phyloP scores from a whole-genome alignment of 495 filamentous ascomycete species.

The Polyplosphaeria fusca region DNA sequence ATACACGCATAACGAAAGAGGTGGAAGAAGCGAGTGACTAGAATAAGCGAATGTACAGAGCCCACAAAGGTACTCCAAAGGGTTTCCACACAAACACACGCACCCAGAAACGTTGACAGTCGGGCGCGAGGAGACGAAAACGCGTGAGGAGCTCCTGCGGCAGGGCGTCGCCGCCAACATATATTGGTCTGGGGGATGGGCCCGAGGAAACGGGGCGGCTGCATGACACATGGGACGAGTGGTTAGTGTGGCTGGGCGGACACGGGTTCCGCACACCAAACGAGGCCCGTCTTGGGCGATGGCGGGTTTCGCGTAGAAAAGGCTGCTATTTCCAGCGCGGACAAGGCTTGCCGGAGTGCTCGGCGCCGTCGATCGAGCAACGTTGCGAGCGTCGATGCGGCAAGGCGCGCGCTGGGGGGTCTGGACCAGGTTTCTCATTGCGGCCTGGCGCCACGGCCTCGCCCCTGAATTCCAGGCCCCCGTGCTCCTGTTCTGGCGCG shows the following conservation, averaged over 20 bases:
- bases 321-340: conserved; percentile 9
- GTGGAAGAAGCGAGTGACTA: conserved; percentile 26
- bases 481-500: neutral
- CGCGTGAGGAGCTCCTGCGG: neutral
- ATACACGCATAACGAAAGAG: conserved; percentile 17
- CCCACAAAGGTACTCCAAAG: conserved; percentile 11
- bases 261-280: no score
- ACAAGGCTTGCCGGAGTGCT: no score
- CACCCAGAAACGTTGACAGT: neutral
- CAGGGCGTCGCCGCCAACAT: neutral
- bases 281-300: no score
- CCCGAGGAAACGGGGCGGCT: neutral
- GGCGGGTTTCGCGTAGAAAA: neutral
- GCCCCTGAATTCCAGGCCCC: neutral
- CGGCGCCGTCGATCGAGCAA: no score
- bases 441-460: neutral
- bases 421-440: no score
- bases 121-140: conserved; percentile 4
- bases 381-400: no score
- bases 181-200: conserved; percentile 6
- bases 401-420: no score
- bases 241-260: no score
- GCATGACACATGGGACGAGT: conserved; percentile 5
- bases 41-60: conserved; percentile 32
- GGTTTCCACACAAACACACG: neutral